These are phyloP conservation scores for Cyberlindnera euphorbiae DNA, from an alignment of 805 yeast species.

Conservation along the genomic window DNA sequence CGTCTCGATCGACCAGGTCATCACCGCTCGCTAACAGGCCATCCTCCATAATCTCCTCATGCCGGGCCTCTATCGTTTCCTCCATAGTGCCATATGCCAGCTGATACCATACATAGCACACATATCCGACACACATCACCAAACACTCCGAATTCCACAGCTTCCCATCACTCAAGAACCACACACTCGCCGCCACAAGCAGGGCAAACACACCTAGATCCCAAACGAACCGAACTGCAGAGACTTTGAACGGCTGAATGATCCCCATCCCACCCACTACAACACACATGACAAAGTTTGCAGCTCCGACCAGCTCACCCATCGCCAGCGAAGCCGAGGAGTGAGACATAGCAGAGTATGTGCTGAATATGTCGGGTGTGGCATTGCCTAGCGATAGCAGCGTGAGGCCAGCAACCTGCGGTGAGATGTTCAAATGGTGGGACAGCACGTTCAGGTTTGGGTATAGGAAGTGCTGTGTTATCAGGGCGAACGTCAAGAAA, in stretches of 20 bases:
- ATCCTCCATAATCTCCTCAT: no score
- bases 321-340: conserved; percentile 76
- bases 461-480: conserved; percentile 79
- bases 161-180: conserved; percentile 49
- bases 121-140: conserved; percentile 59
- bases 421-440: conserved; percentile 55
- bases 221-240: conserved; percentile 45
- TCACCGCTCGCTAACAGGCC: no score
- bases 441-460: conserved; percentile 74
- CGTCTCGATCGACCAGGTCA: no score
- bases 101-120: conserved; percentile 20
- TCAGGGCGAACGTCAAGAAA: conserved; percentile 50
- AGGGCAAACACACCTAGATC: conserved; percentile 56
- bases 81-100: conserved; percentile 1
- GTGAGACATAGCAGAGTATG: conserved; percentile 72
- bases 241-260: conserved; percentile 58
- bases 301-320: conserved; percentile 90
- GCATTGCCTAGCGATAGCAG: conserved; percentile 90
- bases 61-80: not conserved
- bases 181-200: conserved; percentile 45
- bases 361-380: conserved; percentile 82
- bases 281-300: conserved; percentile 73
- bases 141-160: conserved; percentile 54
- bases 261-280: conserved; percentile 78
- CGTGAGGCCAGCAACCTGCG: conserved; percentile 80